phyloP scores from a whole-genome alignment of 2,329 filamentous ascomycete genomes.

The Neofusicoccum umdonicola region DNA sequence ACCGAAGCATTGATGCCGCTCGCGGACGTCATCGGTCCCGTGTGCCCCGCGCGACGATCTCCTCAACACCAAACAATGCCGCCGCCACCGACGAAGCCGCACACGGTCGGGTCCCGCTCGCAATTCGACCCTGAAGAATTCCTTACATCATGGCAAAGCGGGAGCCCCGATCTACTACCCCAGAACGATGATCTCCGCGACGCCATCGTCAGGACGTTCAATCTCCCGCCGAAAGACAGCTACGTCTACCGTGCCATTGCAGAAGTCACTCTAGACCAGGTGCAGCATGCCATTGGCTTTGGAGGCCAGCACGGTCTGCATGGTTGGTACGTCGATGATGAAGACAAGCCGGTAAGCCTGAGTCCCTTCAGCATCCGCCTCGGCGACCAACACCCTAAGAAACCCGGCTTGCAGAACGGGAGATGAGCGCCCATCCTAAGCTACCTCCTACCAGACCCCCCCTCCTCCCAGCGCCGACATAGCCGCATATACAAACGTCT shows the following conservation, averaged over 20 bases:
- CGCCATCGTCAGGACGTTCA: conserved; percentile 49
- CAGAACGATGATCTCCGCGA: conserved; percentile 45
- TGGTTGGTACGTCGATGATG: conserved; percentile 50
- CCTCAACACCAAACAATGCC: conserved; percentile 16
- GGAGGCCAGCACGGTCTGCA: conserved; percentile 49
- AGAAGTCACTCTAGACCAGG: conserved; percentile 50
- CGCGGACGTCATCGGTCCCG: not conserved
- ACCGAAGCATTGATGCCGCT: no score
- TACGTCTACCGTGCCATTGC: conserved; percentile 54
- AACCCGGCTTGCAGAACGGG: conserved; percentile 21
- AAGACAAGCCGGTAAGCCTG: conserved; percentile 29
- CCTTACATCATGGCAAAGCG: conserved; percentile 36
- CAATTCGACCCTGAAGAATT: conserved; percentile 48
- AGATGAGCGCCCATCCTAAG: not conserved
- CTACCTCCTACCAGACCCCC: conserved; percentile 21
- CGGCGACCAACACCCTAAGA: conserved; percentile 8
- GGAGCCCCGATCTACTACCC: conserved; percentile 33
- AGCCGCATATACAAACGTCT: conserved; percentile 65
- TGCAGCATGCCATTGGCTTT: conserved; percentile 48
- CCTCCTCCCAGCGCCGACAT: conserved; percentile 59
- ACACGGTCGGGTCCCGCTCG: not conserved
- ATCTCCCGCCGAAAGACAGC: conserved; percentile 43
- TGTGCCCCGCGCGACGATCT: not conserved
- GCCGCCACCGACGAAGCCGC: conserved; percentile 2
- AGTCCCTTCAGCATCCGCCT: no score